Conservation (phyloP, 139 green algal species). For the Auxenochlorella pyrenoidosa region DNA sequence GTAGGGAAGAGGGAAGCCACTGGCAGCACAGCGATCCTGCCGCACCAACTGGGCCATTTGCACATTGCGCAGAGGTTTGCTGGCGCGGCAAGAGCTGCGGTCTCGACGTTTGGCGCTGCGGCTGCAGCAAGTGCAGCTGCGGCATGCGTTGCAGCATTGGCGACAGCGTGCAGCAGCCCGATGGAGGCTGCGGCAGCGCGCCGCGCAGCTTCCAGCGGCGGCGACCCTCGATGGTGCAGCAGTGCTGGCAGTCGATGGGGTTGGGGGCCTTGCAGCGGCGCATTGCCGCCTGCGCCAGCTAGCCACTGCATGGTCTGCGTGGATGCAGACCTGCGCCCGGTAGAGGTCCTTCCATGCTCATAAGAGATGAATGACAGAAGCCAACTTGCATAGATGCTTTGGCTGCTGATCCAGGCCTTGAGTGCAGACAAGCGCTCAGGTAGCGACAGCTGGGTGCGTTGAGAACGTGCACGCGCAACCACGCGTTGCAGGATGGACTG, state of each 20-base stretch:
- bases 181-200: background rate
- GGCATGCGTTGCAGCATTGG: background rate
- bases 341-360: too few species aligned
- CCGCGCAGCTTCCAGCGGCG: background rate
- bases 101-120: background rate
- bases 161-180: background rate
- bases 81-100: background rate
- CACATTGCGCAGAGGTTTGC: background rate
- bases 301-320: background rate
- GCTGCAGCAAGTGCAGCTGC: background rate
- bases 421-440: too few species aligned
- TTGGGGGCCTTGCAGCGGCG: background rate
- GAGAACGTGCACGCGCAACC: too few species aligned
- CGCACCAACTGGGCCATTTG: background rate
- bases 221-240: background rate
- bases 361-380: too few species aligned
- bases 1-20: too few species aligned
- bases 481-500: too few species aligned
- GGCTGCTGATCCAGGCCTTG: too few species aligned
- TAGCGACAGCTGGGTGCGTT: too few species aligned
- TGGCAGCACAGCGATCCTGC: background rate
- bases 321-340: background rate
- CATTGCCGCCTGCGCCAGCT: background rate
- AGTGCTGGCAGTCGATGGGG: background rate
- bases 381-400: too few species aligned